Base-by-base conservation (phyloP, 2,329 filamentous ascomycete genomes). In the Nothophaeocryptopus gaeumannii region DNA sequence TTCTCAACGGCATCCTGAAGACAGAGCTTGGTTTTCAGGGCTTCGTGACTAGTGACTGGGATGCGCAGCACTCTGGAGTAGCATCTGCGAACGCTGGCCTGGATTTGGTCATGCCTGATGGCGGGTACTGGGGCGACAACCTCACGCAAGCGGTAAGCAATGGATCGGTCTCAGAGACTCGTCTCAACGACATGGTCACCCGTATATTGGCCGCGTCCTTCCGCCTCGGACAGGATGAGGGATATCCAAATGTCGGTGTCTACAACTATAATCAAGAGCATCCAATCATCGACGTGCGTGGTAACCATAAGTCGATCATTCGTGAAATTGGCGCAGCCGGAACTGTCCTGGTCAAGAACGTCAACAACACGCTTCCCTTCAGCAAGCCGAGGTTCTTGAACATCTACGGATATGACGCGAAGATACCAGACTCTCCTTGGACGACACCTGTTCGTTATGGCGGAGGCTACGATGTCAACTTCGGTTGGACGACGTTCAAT, bases 1-100 rank as follows among this genome's bases (percentile, higher is more conserved):
- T 84, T 5, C 73, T 85, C 40, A 88, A 87, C 55, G 82, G 80
- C 0, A 74, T 88, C 4, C 70, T 88, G 10, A 89, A 88, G 60
- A 83, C 85, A 34, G 85, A 89, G 67, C 74, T 88, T 34, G 83
- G 82, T 0, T 88, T 88, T 55, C 83, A 86, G 58, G 85, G 85
- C 62, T 83, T 70, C 58, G 79, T 87, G 29, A 81, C 86, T 74
- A 53, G 45, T 1, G 85, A 88, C 64, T 88, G 85, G 83, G 65
- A 78, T 26, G 80, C 79, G 0, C 81, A 85, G 45, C 74, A 81
- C 46, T 75, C 77, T 0, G 82, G 81, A 2, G 78, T 84, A 0
- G 76, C 73, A 0, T 80, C 79, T 15, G 79, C 81, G 0, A 68
- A 84, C 37, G 75, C 79, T 20, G 83, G 83, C 0, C 69, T 86